Conservation (phyloP, 2,329 filamentous ascomycete genomes). For the Cladosporium sp. region DNA sequence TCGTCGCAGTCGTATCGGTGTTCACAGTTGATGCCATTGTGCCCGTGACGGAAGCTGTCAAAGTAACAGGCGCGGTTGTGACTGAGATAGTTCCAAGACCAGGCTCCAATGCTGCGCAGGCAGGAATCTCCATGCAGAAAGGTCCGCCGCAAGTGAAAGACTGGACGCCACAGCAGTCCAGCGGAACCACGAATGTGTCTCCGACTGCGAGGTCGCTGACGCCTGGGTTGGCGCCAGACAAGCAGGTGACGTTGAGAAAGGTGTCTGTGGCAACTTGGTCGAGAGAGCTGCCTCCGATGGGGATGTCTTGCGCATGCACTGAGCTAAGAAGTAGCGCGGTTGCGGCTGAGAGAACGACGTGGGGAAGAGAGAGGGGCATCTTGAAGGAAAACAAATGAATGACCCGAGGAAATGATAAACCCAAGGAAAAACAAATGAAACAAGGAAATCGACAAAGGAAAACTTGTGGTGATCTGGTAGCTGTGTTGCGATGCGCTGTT, state of each 20-base stretch:
- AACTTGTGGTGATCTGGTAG: neutral
- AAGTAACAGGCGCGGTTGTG: neutral
- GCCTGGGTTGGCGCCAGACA: neutral
- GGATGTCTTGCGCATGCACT: neutral
- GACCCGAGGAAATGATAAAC: neutral
- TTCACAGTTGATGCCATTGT: neutral
- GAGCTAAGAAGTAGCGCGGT: constrained; percentile 1
- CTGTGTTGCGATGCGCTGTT: too few relatives aligned
- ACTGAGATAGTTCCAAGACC: neutral
- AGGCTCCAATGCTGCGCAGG: neutral
- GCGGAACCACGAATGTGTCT: neutral
- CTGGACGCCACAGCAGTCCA: constrained; percentile 1
- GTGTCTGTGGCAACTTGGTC: constrained; percentile 2
- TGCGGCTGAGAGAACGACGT: neutral
- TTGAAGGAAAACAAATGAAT: neutral
- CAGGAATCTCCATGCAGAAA: neutral
- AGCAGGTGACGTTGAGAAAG: constrained; percentile 3
- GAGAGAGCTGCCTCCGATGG: neutral
- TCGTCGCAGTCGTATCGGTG: neutral
- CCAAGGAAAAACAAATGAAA: neutral
- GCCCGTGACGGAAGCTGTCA: constrained; percentile 2
- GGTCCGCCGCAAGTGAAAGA: constrained; percentile 1
- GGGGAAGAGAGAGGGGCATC: neutral
- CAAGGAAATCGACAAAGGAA: neutral
- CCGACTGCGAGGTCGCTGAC: neutral